Evolutionary conservation across 2,329 filamentous ascomycete genomes (phyloP), one percentile per base, ranked within the genome.

Genomic region (Metarhizium sp.): DNA sequence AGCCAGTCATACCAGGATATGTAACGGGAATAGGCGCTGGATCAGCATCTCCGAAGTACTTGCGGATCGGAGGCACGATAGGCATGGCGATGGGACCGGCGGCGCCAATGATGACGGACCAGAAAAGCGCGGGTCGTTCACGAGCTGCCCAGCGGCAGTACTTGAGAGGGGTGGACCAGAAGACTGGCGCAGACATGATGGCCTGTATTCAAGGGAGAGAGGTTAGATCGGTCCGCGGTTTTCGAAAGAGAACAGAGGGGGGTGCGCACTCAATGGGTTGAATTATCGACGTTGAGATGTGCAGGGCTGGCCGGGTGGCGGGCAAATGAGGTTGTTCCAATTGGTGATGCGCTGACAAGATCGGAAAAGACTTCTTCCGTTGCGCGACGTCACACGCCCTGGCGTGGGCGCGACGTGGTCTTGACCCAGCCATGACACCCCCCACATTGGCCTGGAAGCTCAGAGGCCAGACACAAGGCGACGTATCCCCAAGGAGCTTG

Each of bases 51-150:
- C 92, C 92, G 56, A 95, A 72, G 60, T 75, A 78, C 59, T 77
- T 74, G 70, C 92, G 78, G 63, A 95, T 76, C 50, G 90, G 87
- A 47, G 92, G 91, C 1, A 90, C 86, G 55, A 80, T 77, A 57
- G 87, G 71, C 60, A 95, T 75, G 56, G 82, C 75, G 56, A 88
- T 71, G 40, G 92, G 94, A 11, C 91, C 91, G 55, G 83, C 66
- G 60, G 73, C 76, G 63, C 89, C 92, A 62, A 97, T 75, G 57
- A 89, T 68, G 66, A 90, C 76, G 64, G 89, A 90, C 81, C 85
- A 97, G 80, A 96, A 95, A 76, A 91, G 87, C 57, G 91, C 91
- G 52, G 94, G 94, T 71, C 88, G 88, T 73, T 94, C 87, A 75
- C 90, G 86, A 52, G 88, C 81, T 53, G 91, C 85, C 90, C 92